Evolutionary conservation across 2,329 filamentous ascomycete genomes (phyloP).

Genomic region (Ilyonectria sp.): DNA sequence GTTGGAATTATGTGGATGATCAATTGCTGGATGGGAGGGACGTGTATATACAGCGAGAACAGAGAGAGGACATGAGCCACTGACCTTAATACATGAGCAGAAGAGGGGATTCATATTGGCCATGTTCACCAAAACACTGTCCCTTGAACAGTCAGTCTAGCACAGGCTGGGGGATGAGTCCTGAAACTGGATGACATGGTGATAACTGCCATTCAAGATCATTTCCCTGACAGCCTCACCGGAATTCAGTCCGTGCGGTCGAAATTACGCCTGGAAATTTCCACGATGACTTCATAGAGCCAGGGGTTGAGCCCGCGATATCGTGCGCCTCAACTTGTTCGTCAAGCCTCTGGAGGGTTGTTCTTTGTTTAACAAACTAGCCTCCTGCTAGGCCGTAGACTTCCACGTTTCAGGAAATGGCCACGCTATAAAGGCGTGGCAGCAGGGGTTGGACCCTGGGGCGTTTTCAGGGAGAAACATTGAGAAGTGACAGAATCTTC

Average conservation of each 20-base stretch:
- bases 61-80: no score
- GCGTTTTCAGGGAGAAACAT: background rate
- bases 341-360: background rate
- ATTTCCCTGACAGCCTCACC: background rate
- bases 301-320: background rate
- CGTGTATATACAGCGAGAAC: no score
- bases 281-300: background rate
- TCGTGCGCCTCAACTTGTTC: background rate
- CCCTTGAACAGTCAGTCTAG: background rate
- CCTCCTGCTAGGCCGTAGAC: background rate
- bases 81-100: no score
- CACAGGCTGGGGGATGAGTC: background rate
- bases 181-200: background rate
- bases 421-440: background rate
- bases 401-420: conserved; percentile 5
- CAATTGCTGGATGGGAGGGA: no score
- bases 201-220: background rate
- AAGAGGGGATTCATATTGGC: background rate
- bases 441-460: background rate
- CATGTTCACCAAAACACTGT: background rate
- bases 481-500: conserved; percentile 15
- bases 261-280: background rate
- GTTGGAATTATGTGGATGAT: no score
- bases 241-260: background rate
- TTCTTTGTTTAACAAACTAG: conserved; percentile 32